phyloP scores from a whole-genome alignment of 1,284 basidiomycete genomes.

The Ganoderma boninense region DNA sequence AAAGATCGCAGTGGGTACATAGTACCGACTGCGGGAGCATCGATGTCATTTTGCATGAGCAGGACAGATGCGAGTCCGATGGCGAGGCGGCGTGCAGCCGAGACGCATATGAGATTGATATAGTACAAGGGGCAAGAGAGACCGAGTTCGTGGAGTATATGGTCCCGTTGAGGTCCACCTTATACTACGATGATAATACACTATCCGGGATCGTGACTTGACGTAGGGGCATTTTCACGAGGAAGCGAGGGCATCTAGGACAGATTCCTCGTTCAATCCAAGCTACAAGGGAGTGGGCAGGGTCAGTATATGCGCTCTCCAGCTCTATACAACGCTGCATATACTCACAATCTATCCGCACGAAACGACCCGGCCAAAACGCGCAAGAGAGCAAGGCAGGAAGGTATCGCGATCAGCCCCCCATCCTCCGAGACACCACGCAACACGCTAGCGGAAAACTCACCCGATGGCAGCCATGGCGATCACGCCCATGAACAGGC shows the following conservation, averaged over 20 bases:
- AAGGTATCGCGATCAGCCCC: background rate
- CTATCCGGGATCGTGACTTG: conserved; percentile 1
- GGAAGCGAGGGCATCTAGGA: background rate
- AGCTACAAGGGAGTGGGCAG: background rate
- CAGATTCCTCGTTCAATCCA: background rate
- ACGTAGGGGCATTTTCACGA: background rate
- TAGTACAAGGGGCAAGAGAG: background rate
- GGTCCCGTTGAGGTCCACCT: background rate
- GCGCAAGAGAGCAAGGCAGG: background rate
- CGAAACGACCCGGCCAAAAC: background rate
- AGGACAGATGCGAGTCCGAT: background rate
- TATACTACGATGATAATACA: conserved; percentile 3
- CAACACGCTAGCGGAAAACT: conserved; percentile 3
- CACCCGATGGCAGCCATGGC: conserved; percentile 64
- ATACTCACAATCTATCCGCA: background rate
- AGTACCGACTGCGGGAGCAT: background rate
- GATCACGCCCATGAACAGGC: conserved; percentile 60
- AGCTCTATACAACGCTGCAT: background rate
- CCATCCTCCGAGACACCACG: background rate
- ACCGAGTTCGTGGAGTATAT: background rate
- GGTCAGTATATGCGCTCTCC: background rate
- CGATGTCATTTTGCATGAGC: background rate
- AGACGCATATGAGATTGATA: too few relatives aligned
- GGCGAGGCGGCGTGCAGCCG: background rate
- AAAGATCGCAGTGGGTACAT: background rate